A percentile compares a stretch with the other conserved stretches of the same genome.
Evolutionary conservation across 2,329 filamentous ascomycete species (phyloP).

Genomic region (Graphiopsis chlorocephala): DNA sequence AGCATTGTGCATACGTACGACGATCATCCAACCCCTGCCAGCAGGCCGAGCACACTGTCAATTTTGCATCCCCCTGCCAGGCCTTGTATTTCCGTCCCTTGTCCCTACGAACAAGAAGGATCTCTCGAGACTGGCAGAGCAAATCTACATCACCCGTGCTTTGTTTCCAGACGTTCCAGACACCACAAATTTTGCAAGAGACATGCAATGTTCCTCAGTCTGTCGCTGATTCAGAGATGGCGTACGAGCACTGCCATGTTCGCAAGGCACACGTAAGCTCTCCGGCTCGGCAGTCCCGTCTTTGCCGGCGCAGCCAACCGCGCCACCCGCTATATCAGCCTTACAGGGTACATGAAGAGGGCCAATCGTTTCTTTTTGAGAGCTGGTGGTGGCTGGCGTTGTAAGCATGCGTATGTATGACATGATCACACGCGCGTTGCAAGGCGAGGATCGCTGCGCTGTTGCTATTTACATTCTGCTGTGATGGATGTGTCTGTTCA

Average conservation of each 20-base stretch:
- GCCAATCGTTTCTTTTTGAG: not conserved
- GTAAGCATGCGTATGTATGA: not conserved
- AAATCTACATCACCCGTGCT: not conserved
- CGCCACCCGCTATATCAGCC: constrained; percentile 4
- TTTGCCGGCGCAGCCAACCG: not conserved
- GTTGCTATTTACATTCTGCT: not conserved
- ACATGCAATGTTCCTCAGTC: not conserved
- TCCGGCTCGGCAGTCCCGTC: not conserved
- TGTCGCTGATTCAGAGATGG: not conserved
- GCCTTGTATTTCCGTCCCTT: constrained; percentile 4
- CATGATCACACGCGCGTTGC: not conserved
- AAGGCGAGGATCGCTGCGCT: not conserved
- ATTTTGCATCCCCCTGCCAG: not conserved
- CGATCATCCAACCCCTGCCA: constrained; percentile 1
- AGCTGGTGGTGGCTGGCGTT: not conserved
- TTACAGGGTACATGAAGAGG: constrained; percentile 3
- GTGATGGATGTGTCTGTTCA: not conserved
- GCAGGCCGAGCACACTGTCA: not conserved
- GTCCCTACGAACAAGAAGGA: not conserved
- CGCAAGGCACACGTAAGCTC: not conserved
- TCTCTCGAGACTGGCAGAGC: not conserved
- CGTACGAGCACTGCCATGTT: not conserved
- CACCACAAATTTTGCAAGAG: not conserved
- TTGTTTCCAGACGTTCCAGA: not conserved
- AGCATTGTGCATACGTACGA: constrained; percentile 4